Percentiles rank a stretch among this genome's conserved stretches.
Conservation (phyloP, 345 rosid genomes). For the Sisymbrium irio region DNA sequence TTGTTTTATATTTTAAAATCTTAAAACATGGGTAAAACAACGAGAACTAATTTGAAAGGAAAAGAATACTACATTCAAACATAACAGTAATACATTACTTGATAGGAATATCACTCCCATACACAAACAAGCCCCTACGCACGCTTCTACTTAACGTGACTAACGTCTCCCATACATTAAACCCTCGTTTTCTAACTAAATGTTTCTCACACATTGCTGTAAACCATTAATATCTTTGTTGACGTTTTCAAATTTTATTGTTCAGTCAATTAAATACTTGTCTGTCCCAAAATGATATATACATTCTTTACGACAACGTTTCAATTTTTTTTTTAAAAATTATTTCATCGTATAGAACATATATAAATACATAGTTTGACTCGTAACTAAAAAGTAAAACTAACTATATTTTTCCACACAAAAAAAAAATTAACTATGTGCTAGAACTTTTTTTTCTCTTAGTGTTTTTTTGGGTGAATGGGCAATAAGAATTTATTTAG, state of each 20-base stretch:
- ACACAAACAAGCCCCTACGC: conserved; percentile 4
- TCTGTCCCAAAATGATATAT: conserved; percentile 19
- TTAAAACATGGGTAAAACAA: background rate
- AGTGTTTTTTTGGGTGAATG: background rate
- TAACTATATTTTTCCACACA: too few species aligned
- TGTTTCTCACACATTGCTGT: conserved; percentile 26
- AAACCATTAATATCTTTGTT: conserved; percentile 29
- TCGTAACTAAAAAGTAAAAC: too few species aligned
- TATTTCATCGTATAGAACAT: background rate
- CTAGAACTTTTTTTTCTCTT: background rate
- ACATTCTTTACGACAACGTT: background rate
- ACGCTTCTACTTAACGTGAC: conserved; percentile 12
- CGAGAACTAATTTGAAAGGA: background rate
- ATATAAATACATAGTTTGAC: too few species aligned
- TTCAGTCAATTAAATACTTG: conserved; percentile 19
- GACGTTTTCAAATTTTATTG: conserved; percentile 22
- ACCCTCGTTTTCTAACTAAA: conserved; percentile 23
- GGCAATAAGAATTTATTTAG: background rate
- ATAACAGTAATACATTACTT: background rate
- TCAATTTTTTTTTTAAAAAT: background rate
- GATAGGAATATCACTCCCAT: too few species aligned
- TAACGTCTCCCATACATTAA: conserved; percentile 16
- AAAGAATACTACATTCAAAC: background rate
- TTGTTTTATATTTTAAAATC: background rate
- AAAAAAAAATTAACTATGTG: background rate